Percentiles rank a stretch among this genome's conserved stretches.
These are phyloP conservation scores for Bassia scoparia DNA, from an alignment of 148 eudicot genomes.

Conservation along the genomic window DNA sequence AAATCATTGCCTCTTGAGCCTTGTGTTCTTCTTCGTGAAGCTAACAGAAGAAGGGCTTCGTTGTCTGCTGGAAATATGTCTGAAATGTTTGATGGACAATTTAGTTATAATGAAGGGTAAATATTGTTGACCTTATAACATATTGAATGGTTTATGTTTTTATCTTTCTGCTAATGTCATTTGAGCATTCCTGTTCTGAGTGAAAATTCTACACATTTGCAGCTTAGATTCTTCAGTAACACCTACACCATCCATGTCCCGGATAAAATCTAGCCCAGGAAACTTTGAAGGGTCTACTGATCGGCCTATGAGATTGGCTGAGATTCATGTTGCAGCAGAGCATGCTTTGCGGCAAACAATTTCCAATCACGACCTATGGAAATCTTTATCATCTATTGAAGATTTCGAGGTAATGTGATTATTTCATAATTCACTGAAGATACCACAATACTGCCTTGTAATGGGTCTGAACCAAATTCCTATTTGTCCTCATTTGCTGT, in stretches of 20 bases:
- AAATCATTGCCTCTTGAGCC: slow-evolving; percentile 91
- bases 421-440: background rate
- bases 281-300: slow-evolving; percentile 65
- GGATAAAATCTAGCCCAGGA: slow-evolving; percentile 83
- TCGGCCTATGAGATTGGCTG: slow-evolving; percentile 94
- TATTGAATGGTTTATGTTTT: background rate
- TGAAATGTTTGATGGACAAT: slow-evolving; percentile 65
- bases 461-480: background rate
- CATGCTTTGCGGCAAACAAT: slow-evolving; percentile 75
- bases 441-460: background rate
- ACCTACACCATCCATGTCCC: slow-evolving; percentile 51
- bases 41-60: slow-evolving; percentile 90
- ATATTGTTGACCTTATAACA: slow-evolving; percentile 8
- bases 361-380: slow-evolving; percentile 64
- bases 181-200: background rate
- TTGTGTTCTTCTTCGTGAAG: slow-evolving; percentile 80
- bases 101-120: slow-evolving; percentile 51
- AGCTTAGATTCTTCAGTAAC: slow-evolving; percentile 45
- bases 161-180: slow-evolving; percentile 3
- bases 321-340: slow-evolving; percentile 86
- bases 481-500: background rate
- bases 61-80: slow-evolving; percentile 75
- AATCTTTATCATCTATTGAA: slow-evolving; percentile 68
- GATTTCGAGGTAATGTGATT: slow-evolving; percentile 69
- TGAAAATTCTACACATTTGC: slow-evolving; percentile 31